phyloP scores from a whole-genome alignment of 768 basidiomycete genomes.

The Tricholoma sp. region DNA sequence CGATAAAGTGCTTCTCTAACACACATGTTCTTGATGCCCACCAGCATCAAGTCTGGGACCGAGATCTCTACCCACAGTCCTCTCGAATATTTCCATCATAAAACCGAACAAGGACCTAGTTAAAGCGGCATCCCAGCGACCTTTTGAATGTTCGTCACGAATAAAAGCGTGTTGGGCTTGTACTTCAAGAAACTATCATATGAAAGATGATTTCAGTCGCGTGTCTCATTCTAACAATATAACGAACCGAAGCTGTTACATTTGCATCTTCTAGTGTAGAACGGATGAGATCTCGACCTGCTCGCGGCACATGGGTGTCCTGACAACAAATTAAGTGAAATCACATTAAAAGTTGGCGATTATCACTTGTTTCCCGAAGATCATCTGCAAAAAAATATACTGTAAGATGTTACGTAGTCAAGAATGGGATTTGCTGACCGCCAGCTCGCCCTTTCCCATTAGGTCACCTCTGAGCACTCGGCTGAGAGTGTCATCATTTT shows the following conservation, averaged over 20 bases:
- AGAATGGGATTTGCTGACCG: constrained; percentile 42
- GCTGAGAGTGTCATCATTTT: constrained; percentile 75
- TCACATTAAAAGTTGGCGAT: constrained; percentile 5
- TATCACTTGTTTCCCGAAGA: constrained; percentile 88
- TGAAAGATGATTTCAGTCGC: neutral
- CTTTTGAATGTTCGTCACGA: constrained; percentile 87
- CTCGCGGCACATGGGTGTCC: constrained; percentile 92
- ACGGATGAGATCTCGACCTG: constrained; percentile 81
- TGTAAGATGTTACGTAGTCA: neutral
- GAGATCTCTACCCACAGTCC: constrained; percentile 81
- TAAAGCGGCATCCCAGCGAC: constrained; percentile 93
- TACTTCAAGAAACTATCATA: constrained; percentile 79
- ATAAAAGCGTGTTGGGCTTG: constrained; percentile 98
- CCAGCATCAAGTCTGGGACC: constrained; percentile 52
- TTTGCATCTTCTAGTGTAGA: constrained; percentile 77
- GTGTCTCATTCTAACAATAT: neutral
- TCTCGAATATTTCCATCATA: constrained; percentile 92
- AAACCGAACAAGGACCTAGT: constrained; percentile 73
- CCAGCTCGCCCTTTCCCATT: constrained; percentile 74
- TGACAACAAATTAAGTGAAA: constrained; percentile 19
- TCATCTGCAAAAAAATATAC: constrained; percentile 50
- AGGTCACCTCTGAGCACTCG: constrained; percentile 74
- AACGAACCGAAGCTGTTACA: constrained; percentile 61
- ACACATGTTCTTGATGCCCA: constrained; percentile 73
- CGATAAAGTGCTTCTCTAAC: constrained; percentile 33